Conservation (phyloP, 1,139 yeast species). For the Candida tunisiensis region DNA sequence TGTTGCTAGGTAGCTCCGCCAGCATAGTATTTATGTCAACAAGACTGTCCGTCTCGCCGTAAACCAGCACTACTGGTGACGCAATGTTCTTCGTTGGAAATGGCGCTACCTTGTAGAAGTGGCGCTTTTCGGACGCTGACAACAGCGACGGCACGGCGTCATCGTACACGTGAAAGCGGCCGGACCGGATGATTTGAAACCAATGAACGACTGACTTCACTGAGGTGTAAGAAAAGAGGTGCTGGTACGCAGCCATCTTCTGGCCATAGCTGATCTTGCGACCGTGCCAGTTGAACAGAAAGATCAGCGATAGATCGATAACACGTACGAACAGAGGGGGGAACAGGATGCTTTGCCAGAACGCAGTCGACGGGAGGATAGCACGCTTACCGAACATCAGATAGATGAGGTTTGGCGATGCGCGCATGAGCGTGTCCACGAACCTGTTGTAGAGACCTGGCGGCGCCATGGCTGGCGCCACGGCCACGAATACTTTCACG, state of each 20-base stretch:
- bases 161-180: slow-evolving; percentile 77
- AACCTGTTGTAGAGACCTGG: slow-evolving; percentile 63
- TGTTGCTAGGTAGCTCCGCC: slow-evolving; percentile 30
- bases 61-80: slow-evolving; percentile 57
- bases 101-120: slow-evolving; percentile 38
- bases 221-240: slow-evolving; percentile 77
- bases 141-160: slow-evolving; percentile 24
- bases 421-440: slow-evolving; percentile 59
- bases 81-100: slow-evolving; percentile 50
- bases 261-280: slow-evolving; percentile 52
- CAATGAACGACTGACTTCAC: slow-evolving; percentile 91
- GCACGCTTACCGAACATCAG: slow-evolving; percentile 59
- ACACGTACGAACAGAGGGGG: slow-evolving; percentile 65
- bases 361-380: slow-evolving; percentile 56
- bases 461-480: slow-evolving; percentile 93
- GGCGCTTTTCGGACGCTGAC: slow-evolving; percentile 2
- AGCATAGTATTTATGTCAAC: slow-evolving; percentile 72
- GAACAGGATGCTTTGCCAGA: slow-evolving; percentile 72
- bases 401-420: slow-evolving; percentile 64
- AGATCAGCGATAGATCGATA: slow-evolving; percentile 50
- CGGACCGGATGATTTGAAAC: slow-evolving; percentile 82
- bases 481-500: slow-evolving; percentile 56
- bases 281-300: slow-evolving; percentile 69
- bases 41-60: slow-evolving; percentile 67
- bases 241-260: slow-evolving; percentile 63